Percentiles rank a stretch among this genome's conserved stretches.
phyloP scores from a whole-genome alignment of 306 rosid genomes.

The Alnus rubra region DNA sequence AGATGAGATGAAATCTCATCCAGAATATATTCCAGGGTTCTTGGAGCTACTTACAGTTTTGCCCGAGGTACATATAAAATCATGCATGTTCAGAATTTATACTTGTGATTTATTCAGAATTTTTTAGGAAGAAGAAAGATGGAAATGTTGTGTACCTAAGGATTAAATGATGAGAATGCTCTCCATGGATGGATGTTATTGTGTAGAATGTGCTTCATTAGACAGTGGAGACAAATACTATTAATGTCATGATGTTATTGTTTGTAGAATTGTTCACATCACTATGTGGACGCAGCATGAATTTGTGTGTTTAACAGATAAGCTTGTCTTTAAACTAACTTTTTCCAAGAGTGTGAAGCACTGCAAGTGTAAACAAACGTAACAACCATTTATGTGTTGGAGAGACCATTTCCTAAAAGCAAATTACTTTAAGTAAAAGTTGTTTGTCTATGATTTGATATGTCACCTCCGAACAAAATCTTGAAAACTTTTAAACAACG shows the following conservation, averaged over 20 bases:
- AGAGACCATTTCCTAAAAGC: background rate
- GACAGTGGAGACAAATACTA: background rate
- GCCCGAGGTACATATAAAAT: slow-evolving; percentile 74
- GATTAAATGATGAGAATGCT: background rate
- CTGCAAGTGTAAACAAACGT: background rate
- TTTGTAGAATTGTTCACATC: background rate
- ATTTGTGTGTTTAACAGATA: background rate
- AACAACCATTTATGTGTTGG: background rate
- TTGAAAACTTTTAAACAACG: background rate
- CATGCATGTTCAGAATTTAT: background rate
- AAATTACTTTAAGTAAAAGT: background rate
- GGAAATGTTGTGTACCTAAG: background rate
- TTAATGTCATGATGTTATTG: background rate
- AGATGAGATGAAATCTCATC: slow-evolving; percentile 94
- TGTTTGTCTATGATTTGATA: no score
- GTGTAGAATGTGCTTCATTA: background rate
- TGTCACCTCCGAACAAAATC: background rate
- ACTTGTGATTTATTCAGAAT: slow-evolving; percentile 4
- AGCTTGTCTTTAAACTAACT: background rate
- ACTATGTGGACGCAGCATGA: background rate
- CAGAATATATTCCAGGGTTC: slow-evolving; percentile 95
- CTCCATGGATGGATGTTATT: background rate
- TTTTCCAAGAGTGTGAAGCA: background rate
- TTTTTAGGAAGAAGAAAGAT: slow-evolving; percentile 20
- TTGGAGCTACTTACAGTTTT: slow-evolving; percentile 97